Conservation (phyloP, 2,329 filamentous ascomycete genomes). For the Neopestalotiopsis sp. region DNA sequence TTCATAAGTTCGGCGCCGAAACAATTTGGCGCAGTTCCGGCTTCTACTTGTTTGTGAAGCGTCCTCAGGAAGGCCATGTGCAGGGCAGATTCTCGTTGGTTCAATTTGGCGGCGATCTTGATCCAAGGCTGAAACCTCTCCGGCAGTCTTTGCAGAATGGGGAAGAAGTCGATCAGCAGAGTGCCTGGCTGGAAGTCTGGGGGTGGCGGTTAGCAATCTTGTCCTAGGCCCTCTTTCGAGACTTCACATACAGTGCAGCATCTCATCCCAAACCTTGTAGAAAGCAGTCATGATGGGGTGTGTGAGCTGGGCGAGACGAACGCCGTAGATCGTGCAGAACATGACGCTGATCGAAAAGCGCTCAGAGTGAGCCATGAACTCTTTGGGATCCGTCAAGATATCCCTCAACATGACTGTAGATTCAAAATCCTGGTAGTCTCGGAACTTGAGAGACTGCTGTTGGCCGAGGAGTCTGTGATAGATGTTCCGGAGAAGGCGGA, state of each 20-base stretch:
- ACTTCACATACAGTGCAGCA: conserved; percentile 1
- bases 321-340: conserved; percentile 8
- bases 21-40: conserved; percentile 6
- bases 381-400: neutral
- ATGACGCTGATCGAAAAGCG: conserved; percentile 7
- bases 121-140: conserved; percentile 9
- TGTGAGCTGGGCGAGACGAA: neutral
- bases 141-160: neutral
- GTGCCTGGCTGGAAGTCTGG: conserved; percentile 7
- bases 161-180: conserved; percentile 3
- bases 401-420: conserved; percentile 4
- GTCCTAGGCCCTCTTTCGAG: neutral
- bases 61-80: neutral
- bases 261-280: conserved; percentile 5
- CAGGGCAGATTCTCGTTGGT: neutral
- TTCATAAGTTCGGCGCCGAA: neutral
- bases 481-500: conserved; percentile 6
- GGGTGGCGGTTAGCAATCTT: neutral
- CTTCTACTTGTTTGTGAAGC: conserved; percentile 2
- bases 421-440: neutral
- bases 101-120: neutral
- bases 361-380: conserved; percentile 10
- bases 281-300: neutral
- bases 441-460: neutral
- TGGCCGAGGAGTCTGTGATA: conserved; percentile 8